These are phyloP conservation scores for Skeletonema grethae DNA, from an alignment of 108 stramenopile species.

Conservation along the genomic window DNA sequence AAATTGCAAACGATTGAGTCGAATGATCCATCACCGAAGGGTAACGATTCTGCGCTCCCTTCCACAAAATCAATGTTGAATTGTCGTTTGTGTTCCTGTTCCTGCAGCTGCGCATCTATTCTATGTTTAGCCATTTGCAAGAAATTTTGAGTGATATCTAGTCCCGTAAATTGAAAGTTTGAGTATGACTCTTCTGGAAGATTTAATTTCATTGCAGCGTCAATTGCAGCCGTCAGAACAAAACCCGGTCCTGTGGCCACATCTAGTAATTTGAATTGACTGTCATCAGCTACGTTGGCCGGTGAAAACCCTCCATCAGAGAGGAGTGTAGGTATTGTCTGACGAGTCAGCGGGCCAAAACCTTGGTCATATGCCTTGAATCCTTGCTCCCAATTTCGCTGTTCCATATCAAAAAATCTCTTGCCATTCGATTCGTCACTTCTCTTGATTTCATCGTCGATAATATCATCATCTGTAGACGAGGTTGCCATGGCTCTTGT, in stretches of 20 bases:
- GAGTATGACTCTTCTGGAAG: constrained; percentile 14
- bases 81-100: constrained; percentile 10
- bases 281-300: constrained; percentile 1
- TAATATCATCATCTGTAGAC: not conserved
- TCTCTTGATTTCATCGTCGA: constrained; percentile 10
- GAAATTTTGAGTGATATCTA: constrained; percentile 52
- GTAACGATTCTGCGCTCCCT: constrained; percentile 42
- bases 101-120: constrained; percentile 29
- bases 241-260: constrained; percentile 52
- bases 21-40: constrained; percentile 44
- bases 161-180: constrained; percentile 42
- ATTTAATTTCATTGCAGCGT: constrained; percentile 5
- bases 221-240: constrained; percentile 38
- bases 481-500: not conserved
- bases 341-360: constrained; percentile 46
- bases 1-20: constrained; percentile 50
- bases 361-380: constrained; percentile 40
- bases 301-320: constrained; percentile 38
- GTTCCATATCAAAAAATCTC: constrained; percentile 47
- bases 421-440: not conserved
- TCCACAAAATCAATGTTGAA: constrained; percentile 45
- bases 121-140: constrained; percentile 44
- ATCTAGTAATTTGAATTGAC: constrained; percentile 35
- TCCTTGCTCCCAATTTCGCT: constrained; percentile 47
- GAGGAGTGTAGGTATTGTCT: constrained; percentile 45